Percentiles rank a stretch among this genome's conserved stretches.
Evolutionary conservation across 768 basidiomycete species (phyloP).

Genomic region (Serpula lacrymans): DNA sequence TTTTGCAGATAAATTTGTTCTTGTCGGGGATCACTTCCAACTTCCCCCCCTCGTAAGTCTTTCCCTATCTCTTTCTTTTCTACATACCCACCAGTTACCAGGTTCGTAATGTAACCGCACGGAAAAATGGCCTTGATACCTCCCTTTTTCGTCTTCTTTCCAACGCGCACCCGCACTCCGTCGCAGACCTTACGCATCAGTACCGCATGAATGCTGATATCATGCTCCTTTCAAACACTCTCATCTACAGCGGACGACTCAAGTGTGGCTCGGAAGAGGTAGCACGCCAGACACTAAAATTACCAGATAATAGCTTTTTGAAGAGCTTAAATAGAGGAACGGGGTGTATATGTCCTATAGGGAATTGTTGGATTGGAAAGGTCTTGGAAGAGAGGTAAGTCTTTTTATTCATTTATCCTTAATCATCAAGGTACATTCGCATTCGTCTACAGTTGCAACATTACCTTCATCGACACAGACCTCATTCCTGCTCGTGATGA

Average conservation of each 20-base stretch:
- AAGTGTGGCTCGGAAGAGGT: slow-evolving; percentile 75
- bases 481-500: slow-evolving; percentile 73
- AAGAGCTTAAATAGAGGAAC: slow-evolving; percentile 39
- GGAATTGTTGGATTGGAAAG: slow-evolving; percentile 67
- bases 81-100: slow-evolving; percentile 24
- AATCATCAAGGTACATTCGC: not conserved
- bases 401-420: slow-evolving; percentile 1
- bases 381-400: slow-evolving; percentile 63
- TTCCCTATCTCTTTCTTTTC: not conserved
- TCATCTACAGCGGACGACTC: slow-evolving; percentile 79
- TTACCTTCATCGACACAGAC: slow-evolving; percentile 95
- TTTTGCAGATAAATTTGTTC: slow-evolving; percentile 85
- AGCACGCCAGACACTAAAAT: slow-evolving; percentile 51
- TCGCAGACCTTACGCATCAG: slow-evolving; percentile 82
- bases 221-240: slow-evolving; percentile 84
- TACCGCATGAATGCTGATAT: slow-evolving; percentile 98
- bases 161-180: slow-evolving; percentile 80
- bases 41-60: slow-evolving; percentile 82
- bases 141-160: slow-evolving; percentile 89
- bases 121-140: slow-evolving; percentile 82
- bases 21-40: slow-evolving; percentile 97
- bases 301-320: slow-evolving; percentile 49
- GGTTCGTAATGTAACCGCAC: slow-evolving; percentile 80
- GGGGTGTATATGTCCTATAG: slow-evolving; percentile 26
- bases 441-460: slow-evolving; percentile 58